Base-by-base conservation (phyloP, 164 flowering plant genomes). In the Warburgia ugandensis region DNA sequence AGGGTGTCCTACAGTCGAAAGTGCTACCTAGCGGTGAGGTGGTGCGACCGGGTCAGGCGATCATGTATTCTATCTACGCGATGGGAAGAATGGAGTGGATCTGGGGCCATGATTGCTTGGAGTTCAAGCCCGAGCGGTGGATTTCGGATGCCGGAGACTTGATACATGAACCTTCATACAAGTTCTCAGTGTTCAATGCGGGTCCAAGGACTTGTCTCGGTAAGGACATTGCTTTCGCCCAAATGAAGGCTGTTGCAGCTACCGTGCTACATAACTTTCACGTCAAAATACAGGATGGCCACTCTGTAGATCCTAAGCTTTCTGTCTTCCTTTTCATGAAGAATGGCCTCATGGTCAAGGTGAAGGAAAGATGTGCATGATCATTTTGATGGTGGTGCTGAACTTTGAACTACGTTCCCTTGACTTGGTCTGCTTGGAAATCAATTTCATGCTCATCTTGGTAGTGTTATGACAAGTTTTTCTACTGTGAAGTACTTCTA, bases 61-160 rank as follows among this genome's bases (percentile, higher is more conserved):
- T 74, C 3, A 6, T 73, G 43, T 40, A 58, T 5, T 48, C 55
- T 1, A 20, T 58, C 3, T 73, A 64, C 47, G 37, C 74, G 0
- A 70, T 70, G 70, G 83, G 68, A 4, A 63, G 74, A 33, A 68
- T 68, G 73, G 58, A 61, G 21, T 30, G 47, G 29, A 47, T 75
- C 1, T 80, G 83, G 86, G 86, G 81, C 6, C 44, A 68, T n/a
- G 81, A 78, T 23, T 68, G 79, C 65, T n/a, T 27, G 40, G 75
- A 74, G 43, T 78, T 74, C 58, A 74, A 50, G 65, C 83, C 81
- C 0, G 78, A 80, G 63, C 56, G 81, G 40, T 80, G 83, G 83
- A 67, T 80, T 6, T 33, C 65, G 0, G 64, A 54, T 14, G 25
- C 35, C 16, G 70, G 73, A 22, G 10, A n/a, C 10, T 20, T 58